phyloP scores from a whole-genome alignment of 2,329 filamentous ascomycete genomes.

The Calonectria pteridis region DNA sequence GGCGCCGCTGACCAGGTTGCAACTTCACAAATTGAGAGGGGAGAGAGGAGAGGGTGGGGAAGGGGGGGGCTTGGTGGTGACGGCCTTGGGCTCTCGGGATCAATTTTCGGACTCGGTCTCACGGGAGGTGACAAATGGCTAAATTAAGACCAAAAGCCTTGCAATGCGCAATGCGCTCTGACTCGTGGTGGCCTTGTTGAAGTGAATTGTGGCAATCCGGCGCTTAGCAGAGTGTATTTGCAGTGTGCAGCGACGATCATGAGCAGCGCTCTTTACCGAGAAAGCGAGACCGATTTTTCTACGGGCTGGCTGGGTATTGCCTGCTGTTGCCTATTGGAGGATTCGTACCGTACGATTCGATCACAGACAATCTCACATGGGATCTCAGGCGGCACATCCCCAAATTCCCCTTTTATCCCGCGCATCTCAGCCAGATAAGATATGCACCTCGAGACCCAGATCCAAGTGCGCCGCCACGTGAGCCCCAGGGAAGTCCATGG shows the following conservation, averaged over 20 bases:
- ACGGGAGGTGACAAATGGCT: not conserved
- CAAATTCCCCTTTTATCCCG: constrained; percentile 3
- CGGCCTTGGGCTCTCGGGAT: not conserved
- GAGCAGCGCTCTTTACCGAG: not conserved
- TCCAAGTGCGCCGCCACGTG: not conserved
- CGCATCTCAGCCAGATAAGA: constrained; percentile 2
- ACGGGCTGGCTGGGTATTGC: not conserved
- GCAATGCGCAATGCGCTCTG: not conserved
- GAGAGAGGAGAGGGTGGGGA: not conserved
- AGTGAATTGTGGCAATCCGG: not conserved
- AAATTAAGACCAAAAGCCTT: not conserved
- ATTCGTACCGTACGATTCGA: constrained; percentile 2
- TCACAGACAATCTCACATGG: not conserved
- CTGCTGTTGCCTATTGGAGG: not conserved
- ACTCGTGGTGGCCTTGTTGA: not conserved
- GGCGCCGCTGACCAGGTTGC: not conserved
- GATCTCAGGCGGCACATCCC: not conserved
- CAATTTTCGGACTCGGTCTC: not conserved
- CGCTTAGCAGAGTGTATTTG: not conserved
- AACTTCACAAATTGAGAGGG: not conserved
- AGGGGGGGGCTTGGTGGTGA: not conserved
- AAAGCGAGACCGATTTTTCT: not conserved
- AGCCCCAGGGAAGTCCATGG: constrained; percentile 6
- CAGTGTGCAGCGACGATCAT: not conserved
- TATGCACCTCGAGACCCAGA: not conserved